phyloP scores from a whole-genome alignment of 2,329 filamentous ascomycete species.

The Mollisia scopiformis region DNA sequence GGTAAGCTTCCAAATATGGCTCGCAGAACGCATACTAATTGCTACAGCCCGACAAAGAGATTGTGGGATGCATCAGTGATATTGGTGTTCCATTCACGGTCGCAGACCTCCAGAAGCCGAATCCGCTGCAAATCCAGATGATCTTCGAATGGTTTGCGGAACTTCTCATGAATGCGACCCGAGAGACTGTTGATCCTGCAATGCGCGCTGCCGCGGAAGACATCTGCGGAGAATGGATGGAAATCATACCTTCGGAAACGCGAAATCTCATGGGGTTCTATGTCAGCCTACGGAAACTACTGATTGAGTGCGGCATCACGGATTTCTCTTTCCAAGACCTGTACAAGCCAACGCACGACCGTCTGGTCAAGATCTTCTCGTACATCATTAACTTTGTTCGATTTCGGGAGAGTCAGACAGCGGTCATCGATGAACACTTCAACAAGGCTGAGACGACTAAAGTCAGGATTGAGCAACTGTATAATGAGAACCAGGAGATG shows the following conservation, averaged over 20 bases:
- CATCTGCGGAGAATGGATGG: conserved; percentile 79
- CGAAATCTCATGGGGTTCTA: conserved; percentile 97
- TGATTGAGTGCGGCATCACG: conserved; percentile 86
- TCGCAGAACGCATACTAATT: conserved; percentile 20
- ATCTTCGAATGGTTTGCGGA: conserved; percentile 98
- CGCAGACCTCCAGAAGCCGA: conserved; percentile 89
- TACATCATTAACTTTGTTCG: conserved; percentile 99
- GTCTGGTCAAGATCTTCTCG: conserved; percentile 92
- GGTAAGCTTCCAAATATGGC: conserved; percentile 39
- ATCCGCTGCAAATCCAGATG: conserved; percentile 92
- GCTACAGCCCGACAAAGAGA: conserved; percentile 66
- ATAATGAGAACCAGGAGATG: conserved; percentile 85
- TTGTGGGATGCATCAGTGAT: conserved; percentile 95
- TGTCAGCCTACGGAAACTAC: conserved; percentile 75
- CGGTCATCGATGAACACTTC: conserved; percentile 89
- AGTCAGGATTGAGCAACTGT: conserved; percentile 82
- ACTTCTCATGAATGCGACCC: conserved; percentile 88
- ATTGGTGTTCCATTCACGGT: conserved; percentile 90
- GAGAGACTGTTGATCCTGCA: conserved; percentile 90
- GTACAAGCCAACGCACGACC: conserved; percentile 86
- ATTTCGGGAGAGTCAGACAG: conserved; percentile 91
- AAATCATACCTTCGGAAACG: conserved; percentile 84
- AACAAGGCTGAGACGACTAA: conserved; percentile 89
- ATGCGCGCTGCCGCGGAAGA: conserved; percentile 93
- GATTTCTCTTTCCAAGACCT: conserved; percentile 95